These are phyloP conservation scores for Tremellales sp. DNA, from an alignment of 1,284 basidiomycete genomes.

Conservation along the genomic window DNA sequence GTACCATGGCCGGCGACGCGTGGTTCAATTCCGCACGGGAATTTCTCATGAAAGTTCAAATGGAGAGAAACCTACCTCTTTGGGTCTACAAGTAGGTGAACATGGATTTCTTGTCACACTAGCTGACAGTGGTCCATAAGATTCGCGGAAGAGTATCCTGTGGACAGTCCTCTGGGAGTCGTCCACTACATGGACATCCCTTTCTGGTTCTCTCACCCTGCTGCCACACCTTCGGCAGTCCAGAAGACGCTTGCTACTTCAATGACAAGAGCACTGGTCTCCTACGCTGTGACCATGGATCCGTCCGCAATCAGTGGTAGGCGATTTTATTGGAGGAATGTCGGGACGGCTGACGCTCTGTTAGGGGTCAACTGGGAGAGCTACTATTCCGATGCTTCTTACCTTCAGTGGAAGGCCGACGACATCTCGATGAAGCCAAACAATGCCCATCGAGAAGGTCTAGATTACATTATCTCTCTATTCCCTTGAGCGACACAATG, in stretches of 20 bases:
- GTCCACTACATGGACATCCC: not conserved
- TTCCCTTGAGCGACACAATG: no score
- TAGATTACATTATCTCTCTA: no score
- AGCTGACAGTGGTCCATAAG: not conserved
- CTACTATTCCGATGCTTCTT: not conserved
- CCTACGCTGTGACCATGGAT: not conserved
- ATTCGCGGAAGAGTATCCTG: not conserved
- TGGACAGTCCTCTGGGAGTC: not conserved
- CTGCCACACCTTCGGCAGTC: not conserved
- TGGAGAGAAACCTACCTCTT: not conserved
- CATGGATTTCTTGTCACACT: not conserved
- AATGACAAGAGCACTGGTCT: not conserved
- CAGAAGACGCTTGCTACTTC: not conserved
- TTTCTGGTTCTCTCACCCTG: not conserved
- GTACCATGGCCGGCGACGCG: not conserved
- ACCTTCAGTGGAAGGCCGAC: not conserved
- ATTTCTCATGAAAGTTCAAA: not conserved
- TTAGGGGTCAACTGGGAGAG: not conserved
- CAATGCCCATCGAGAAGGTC: not conserved
- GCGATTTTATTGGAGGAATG: not conserved
- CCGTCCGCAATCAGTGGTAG: not conserved
- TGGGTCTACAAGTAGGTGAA: not conserved
- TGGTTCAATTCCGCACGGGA: not conserved
- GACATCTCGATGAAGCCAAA: not conserved
- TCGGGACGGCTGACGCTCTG: not conserved